A percentile compares a stretch with the other conserved stretches of the same genome.
Evolutionary conservation across 345 rosid genomes (phyloP).

Genomic region (Dipteronia dyeriana): DNA sequence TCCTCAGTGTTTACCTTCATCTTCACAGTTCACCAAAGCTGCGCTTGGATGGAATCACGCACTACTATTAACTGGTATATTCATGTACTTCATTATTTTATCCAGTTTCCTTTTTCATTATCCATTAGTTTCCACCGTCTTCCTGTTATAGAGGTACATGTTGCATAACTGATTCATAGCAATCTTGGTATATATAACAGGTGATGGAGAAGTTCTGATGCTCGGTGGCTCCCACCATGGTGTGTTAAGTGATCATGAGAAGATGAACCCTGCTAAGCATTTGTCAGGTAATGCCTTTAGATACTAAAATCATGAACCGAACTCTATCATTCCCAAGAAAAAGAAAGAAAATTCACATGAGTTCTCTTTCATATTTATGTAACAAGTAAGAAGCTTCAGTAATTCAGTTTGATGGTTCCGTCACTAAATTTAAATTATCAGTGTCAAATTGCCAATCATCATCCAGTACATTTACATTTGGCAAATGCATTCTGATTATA

Average conservation of each 20-base stretch:
- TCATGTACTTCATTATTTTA: not conserved
- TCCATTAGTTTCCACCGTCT: not conserved
- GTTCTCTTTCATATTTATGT: not conserved
- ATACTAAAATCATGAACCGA: not conserved
- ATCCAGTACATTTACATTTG: not conserved
- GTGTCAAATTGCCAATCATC: not conserved
- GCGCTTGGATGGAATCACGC: slow-evolving; percentile 92
- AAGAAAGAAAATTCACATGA: slow-evolving; percentile 1
- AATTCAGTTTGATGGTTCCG: too few species aligned
- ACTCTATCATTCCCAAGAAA: not conserved
- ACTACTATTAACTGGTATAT: slow-evolving; percentile 59
- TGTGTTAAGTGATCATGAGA: slow-evolving; percentile 41
- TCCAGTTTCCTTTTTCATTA: not conserved
- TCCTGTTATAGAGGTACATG: not conserved
- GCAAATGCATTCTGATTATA: not conserved
- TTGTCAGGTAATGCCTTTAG: slow-evolving; percentile 35
- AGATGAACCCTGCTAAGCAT: slow-evolving; percentile 37
- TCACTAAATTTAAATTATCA: not conserved
- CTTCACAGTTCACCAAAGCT: slow-evolving; percentile 38
- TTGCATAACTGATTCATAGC: slow-evolving; percentile 6
- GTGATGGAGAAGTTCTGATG: slow-evolving; percentile 58
- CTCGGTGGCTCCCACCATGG: slow-evolving; percentile 66
- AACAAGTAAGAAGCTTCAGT: too few species aligned
- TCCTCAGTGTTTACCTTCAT: slow-evolving; percentile 49
- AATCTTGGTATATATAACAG: slow-evolving; percentile 36